Evolutionary conservation across 768 basidiomycete genomes (phyloP).

Genomic region (Podaxis pistillaris): DNA sequence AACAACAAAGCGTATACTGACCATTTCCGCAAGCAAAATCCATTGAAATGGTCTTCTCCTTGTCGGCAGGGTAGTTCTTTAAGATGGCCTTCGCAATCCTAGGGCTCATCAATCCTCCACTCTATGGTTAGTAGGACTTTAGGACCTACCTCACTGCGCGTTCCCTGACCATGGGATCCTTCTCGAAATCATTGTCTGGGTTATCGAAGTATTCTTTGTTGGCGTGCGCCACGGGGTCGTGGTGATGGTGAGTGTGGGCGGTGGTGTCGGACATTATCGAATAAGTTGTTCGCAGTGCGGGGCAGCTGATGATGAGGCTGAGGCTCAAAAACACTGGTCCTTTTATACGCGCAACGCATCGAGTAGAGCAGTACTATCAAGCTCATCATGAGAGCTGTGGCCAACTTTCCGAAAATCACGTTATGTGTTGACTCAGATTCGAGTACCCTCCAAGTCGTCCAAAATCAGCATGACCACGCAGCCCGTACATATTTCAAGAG

Average conservation of each 20-base stretch:
- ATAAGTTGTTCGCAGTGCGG: background rate
- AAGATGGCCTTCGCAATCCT: background rate
- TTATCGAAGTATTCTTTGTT: background rate
- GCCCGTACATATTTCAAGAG: background rate
- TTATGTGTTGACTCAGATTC: background rate
- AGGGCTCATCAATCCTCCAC: background rate
- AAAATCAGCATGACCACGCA: background rate
- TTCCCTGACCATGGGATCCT: background rate
- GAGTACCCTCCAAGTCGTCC: conserved; percentile 7
- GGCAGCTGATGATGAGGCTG: background rate
- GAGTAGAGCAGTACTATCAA: background rate
- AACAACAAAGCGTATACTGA: background rate
- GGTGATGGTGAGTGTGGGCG: background rate
- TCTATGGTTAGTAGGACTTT: background rate
- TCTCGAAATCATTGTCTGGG: background rate
- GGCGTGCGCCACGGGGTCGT: background rate
- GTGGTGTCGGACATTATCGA: background rate
- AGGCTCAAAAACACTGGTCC: background rate
- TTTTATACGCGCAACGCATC: background rate
- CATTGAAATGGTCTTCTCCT: background rate
- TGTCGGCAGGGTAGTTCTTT: conserved; percentile 20
- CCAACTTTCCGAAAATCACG: background rate
- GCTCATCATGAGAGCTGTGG: background rate
- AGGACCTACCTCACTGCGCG: background rate
- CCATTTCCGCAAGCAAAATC: background rate